Evolutionary conservation across 371 early-diverging fungal genomes (phyloP), one percentile per base, ranked within the genome.

Genomic region (Sporodiniella umbellata): DNA sequence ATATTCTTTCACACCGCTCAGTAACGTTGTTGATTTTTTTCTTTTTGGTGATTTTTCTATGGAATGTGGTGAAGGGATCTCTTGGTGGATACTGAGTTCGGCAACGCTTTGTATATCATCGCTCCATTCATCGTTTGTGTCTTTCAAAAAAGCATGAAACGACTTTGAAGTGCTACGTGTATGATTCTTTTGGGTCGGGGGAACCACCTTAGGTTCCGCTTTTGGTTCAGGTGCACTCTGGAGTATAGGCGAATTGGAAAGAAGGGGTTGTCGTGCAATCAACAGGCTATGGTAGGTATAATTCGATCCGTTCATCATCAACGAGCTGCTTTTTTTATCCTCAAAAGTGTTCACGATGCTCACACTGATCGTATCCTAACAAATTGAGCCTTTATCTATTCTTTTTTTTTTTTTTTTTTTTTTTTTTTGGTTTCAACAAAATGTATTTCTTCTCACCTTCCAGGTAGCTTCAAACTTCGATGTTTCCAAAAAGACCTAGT

Each of bases 51-150:
- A 40, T 26, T 18, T 23, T 24, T 39, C 53, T 19, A 43, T 18
- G 11, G 52, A 43, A 15, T 22, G 37, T 6, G 48, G n/a, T n/a
- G n/a, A n/a, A n/a, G n/a, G 28, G 2, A 11, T 15, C 15, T 39
- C 53, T 23, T 23, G 6, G 12, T 7, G n/a, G 7, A 33, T 31
- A 21, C 12, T 5, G 2, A 19, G 18, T 21, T 14, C 5, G 8
- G 38, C 23, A 3, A 40, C 48, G 19, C 64, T 70, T 7, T 65
- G 57, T 37, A 59, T 63, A 51, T 75, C 53, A 42, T 61, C 77
- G 44, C 68, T 69, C 80, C 80, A 79, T 54, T 75, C 80, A 30
- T 75, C 75, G 45, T 80, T 75, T 18, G 78, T 77, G 26, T 77
- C 75, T 37, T 66, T 62, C 33, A 74, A 48, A 49, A 78, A 80